Evolutionary conservation across 805 yeast genomes (phyloP).

Genomic region (Pichia heedii): DNA sequence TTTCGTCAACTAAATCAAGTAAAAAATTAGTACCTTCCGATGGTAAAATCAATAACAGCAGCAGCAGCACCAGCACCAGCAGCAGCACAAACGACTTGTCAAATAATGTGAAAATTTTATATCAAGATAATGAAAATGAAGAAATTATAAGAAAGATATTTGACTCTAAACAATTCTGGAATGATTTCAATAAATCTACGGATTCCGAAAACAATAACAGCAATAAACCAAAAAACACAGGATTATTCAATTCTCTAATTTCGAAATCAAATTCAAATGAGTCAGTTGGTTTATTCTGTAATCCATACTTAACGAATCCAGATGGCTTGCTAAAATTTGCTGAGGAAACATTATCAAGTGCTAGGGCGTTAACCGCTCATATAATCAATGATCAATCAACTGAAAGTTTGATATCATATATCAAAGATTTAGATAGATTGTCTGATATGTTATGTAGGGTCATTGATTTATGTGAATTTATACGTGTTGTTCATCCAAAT

Average conservation of each 20-base stretch:
- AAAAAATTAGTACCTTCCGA: too few relatives aligned
- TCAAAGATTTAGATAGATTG: constrained; percentile 67
- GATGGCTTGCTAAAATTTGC: constrained; percentile 64
- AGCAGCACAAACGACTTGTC: too few relatives aligned
- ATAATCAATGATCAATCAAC: constrained; percentile 40
- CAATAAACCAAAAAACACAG: background rate
- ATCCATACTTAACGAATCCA: constrained; percentile 61
- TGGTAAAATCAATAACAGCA: too few relatives aligned
- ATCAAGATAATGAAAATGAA: background rate
- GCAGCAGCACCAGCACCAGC: too few relatives aligned
- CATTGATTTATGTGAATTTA: constrained; percentile 88
- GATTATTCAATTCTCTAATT: background rate
- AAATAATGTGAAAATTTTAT: background rate
- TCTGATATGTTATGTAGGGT: constrained; percentile 88
- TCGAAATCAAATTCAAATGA: background rate
- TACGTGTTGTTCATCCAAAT: constrained; percentile 81
- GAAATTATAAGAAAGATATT: constrained; percentile 37
- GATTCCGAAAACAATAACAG: background rate
- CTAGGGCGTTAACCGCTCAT: constrained; percentile 50
- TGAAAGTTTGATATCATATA: constrained; percentile 40
- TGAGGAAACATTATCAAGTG: constrained; percentile 50
- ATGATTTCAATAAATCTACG: constrained; percentile 34
- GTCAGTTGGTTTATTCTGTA: constrained; percentile 57
- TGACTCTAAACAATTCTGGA: constrained; percentile 54
- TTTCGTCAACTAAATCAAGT: background rate